These are phyloP conservation scores for Beta lomatogona DNA, from an alignment of 179 eudicot species.

Conservation along the genomic window DNA sequence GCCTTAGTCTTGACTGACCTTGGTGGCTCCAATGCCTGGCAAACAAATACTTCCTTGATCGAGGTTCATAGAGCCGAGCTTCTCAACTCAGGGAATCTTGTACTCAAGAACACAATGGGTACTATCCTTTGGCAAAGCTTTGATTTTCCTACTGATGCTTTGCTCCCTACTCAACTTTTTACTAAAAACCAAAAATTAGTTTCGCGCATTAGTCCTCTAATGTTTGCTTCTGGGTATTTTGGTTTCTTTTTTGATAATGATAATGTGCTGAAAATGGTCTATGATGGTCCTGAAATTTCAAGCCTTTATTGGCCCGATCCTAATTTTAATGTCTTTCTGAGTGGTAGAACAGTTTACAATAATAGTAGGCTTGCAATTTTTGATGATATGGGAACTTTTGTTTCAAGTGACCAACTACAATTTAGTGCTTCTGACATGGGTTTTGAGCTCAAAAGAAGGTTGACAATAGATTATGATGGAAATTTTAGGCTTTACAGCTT, in stretches of 20 bases:
- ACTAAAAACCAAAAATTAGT: slow-evolving; percentile 43
- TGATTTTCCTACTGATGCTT: too few relatives aligned
- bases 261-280: slow-evolving; percentile 50
- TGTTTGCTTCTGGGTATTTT: slow-evolving; percentile 48
- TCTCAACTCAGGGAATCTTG: slow-evolving; percentile 52
- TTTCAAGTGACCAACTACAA: too few relatives aligned
- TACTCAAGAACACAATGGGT: slow-evolving; percentile 38
- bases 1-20: slow-evolving; percentile 45
- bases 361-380: background rate
- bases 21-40: slow-evolving; percentile 50
- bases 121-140: background rate
- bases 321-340: background rate
- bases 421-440: slow-evolving; percentile 49
- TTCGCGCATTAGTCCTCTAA: slow-evolving; percentile 38
- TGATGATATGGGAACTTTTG: too few relatives aligned
- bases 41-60: slow-evolving; percentile 40
- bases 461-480: slow-evolving; percentile 63
- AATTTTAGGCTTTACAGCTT: slow-evolving; percentile 60
- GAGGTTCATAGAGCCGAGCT: slow-evolving; percentile 39
- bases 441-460: slow-evolving; percentile 37
- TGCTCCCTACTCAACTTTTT: slow-evolving; percentile 31
- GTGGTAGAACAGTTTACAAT: slow-evolving; percentile 53
- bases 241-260: slow-evolving; percentile 49
- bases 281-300: slow-evolving; percentile 57
- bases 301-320: slow-evolving; percentile 61